Evolutionary conservation across 345 rosid species (phyloP).

Genomic region (Eucalyptus cladocalyx): DNA sequence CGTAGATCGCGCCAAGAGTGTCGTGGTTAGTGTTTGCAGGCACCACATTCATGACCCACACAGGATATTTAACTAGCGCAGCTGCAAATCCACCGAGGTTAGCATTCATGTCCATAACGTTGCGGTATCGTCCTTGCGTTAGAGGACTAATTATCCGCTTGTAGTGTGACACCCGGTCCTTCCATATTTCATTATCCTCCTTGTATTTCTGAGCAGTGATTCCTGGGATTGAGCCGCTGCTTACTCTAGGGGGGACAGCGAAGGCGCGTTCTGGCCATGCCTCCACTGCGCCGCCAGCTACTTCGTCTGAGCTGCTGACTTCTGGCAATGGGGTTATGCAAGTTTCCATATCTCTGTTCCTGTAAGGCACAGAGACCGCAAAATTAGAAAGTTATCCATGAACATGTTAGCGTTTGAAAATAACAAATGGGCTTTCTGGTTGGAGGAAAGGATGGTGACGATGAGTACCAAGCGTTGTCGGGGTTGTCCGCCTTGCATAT

Average conservation of each 20-base stretch:
- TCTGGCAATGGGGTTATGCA: slow-evolving; percentile 81
- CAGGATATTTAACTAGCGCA: slow-evolving; percentile 48
- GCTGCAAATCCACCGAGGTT: slow-evolving; percentile 91
- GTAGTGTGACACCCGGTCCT: slow-evolving; percentile 55
- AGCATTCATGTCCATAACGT: slow-evolving; percentile 96
- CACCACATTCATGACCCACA: slow-evolving; percentile 95
- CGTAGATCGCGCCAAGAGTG: slow-evolving; percentile 71
- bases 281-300: slow-evolving; percentile 71
- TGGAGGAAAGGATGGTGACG: background rate
- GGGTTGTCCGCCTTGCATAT: slow-evolving; percentile 61
- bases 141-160: slow-evolving; percentile 41
- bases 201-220: slow-evolving; percentile 45
- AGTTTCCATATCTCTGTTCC: slow-evolving; percentile 74
- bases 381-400: background rate
- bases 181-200: slow-evolving; percentile 80
- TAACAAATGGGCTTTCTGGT: background rate
- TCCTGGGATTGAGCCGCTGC: slow-evolving; percentile 55
- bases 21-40: slow-evolving; percentile 57
- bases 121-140: slow-evolving; percentile 61
- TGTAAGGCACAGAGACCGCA: background rate
- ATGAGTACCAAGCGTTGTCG: slow-evolving; percentile 64
- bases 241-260: slow-evolving; percentile 75
- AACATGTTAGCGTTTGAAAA: background rate
- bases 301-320: slow-evolving; percentile 51
- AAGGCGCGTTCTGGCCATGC: slow-evolving; percentile 89